Evolutionary conservation across 1,284 basidiomycete genomes (phyloP), one percentile per base, ranked within the genome.

Genomic region (Apiotrichum domesticum): DNA sequence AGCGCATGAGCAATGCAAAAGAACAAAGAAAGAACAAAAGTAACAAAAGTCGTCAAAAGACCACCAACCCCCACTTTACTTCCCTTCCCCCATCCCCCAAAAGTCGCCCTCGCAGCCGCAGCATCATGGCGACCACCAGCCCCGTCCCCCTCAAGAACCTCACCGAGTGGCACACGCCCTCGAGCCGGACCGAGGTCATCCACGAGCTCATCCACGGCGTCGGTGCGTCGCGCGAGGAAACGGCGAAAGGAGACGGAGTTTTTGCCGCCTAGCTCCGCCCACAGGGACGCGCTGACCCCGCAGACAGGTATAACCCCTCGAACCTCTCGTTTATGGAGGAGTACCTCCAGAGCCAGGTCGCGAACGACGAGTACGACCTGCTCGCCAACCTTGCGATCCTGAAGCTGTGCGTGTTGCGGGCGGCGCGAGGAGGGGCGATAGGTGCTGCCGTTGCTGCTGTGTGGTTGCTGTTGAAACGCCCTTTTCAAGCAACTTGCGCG

Each of bases 261-360:
- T 35, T 11, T 46, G 21, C 21, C 21, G 21, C 21, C 21, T 21
- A 21, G 21, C 21, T 21, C 21, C 21, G 21, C 21, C 21, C 21
- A 21, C 21, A 21, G 21, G 21, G 21, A 21, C 21, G 21, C 21
- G 21, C 41, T 49, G 13, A 49, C 47, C 9, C 15, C 10, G 21
- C 59, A 93, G 92, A 97, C 81, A 85, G 93, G 61, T 97, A 97
- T 78, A 97, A 97, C 78, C 93, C 93, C 42, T 87, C 88, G 58
- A 97, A 96, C 77, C 85, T 95, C 59, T 81, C 85, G 44, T 88
- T 93, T 63, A 84, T 98, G 58, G 91, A 96, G 78, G 94, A 96
- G 72, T 97, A 97, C 78, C 85, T 98, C 58, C 88, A 87, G 71
- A 85, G 90, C 72, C 93, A 98, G 78, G 88, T 92, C 66, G 82